phyloP scores from a whole-genome alignment of 1,284 basidiomycete species.

The Ustilago xerochloae region DNA sequence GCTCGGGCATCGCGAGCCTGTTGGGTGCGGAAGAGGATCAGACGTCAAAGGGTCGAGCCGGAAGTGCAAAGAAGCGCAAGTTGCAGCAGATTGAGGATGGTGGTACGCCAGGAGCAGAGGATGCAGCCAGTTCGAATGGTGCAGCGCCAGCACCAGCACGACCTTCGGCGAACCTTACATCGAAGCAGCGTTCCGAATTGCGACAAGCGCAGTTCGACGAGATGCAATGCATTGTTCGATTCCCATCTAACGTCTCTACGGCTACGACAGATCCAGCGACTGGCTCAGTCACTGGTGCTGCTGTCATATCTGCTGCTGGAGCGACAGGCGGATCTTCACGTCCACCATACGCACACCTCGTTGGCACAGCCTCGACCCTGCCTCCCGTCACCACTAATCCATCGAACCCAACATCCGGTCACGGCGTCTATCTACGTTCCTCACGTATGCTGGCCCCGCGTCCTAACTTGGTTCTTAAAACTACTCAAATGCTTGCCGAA shows the following conservation, averaged over 20 bases:
- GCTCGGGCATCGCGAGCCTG: conserved; percentile 57
- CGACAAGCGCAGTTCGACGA: conserved; percentile 63
- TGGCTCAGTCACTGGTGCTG: neutral
- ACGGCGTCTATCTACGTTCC: conserved; percentile 66
- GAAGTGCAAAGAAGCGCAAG: conserved; percentile 47
- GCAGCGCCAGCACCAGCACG: conserved; percentile 5
- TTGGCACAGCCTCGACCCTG: conserved; percentile 62
- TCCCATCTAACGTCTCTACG: conserved; percentile 28
- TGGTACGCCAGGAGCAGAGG: conserved; percentile 29
- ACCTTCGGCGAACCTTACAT: conserved; percentile 35
- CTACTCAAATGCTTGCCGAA: conserved; percentile 60
- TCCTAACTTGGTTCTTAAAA: conserved; percentile 52
- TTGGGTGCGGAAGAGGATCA: conserved; percentile 26
- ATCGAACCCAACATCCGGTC: conserved; percentile 49
- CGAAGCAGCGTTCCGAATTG: conserved; percentile 56
- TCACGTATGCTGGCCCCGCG: conserved; percentile 63
- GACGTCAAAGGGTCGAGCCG: conserved; percentile 22
- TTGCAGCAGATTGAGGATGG: conserved; percentile 38
- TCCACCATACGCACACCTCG: conserved; percentile 63
- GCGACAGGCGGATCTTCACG: conserved; percentile 14
- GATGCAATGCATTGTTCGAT: conserved; percentile 62
- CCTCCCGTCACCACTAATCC: conserved; percentile 57
- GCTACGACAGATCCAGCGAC: neutral
- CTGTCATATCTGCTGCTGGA: neutral
- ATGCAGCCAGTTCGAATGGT: conserved; percentile 11